These are phyloP conservation scores for Acanthamoeba quina DNA, from an alignment of 208 protist genomes.

Conservation along the genomic window DNA sequence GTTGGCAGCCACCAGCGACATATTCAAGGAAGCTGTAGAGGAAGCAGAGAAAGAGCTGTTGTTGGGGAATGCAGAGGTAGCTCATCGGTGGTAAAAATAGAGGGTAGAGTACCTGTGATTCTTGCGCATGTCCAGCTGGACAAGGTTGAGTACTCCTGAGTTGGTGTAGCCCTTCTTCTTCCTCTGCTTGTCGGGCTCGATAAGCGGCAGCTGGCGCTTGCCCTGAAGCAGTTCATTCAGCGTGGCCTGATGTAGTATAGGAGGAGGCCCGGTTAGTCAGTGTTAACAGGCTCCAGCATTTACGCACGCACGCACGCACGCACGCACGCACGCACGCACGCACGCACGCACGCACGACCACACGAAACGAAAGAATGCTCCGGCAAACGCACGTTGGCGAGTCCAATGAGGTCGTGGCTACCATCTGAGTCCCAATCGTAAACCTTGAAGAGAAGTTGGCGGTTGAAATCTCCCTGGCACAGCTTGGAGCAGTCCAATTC, in stretches of 20 bases:
- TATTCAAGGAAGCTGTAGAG: slow-evolving; percentile 79
- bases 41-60: background rate
- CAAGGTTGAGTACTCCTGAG: slow-evolving; percentile 31
- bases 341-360: too few relatives aligned
- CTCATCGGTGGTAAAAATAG: too few relatives aligned
- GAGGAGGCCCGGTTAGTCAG: too few relatives aligned
- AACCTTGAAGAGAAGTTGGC: slow-evolving; percentile 75
- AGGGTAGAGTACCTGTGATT: background rate
- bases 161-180: slow-evolving; percentile 74
- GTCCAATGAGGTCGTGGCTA: slow-evolving; percentile 76
- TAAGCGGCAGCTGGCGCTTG: background rate
- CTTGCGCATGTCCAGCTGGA: slow-evolving; percentile 1
- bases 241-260: slow-evolving; percentile 10
- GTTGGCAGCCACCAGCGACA: slow-evolving; percentile 82
- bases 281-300: too few relatives aligned
- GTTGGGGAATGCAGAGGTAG: too few relatives aligned
- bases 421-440: slow-evolving; percentile 80
- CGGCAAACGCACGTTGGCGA: background rate
- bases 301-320: too few relatives aligned
- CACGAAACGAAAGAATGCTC: background rate
- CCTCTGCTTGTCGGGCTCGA: slow-evolving; percentile 19
- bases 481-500: background rate
- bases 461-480: slow-evolving; percentile 31
- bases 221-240: slow-evolving; percentile 47
- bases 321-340: too few relatives aligned